Base-by-base conservation (phyloP, 306 rosid genomes). In the Pueraria montana region DNA sequence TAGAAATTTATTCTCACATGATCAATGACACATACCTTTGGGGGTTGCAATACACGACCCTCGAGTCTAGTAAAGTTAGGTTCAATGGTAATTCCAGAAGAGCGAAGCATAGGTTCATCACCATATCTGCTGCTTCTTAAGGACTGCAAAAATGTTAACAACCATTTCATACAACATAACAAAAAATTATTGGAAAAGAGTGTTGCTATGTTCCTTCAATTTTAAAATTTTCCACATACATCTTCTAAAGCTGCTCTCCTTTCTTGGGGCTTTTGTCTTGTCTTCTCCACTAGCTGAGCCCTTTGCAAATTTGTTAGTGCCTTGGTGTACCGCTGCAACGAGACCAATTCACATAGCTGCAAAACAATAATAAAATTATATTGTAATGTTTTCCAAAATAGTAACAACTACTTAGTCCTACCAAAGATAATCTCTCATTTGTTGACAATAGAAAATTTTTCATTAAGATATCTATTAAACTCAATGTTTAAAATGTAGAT, bases 281-380 rank as follows among this genome's bases (percentile, higher is more conserved):
- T 84, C 74, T 81, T 71, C 78, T 83, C 86, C 40, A 87, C 87
- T 6, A 89, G 21, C 13, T 75, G 21, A 84, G 84, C 87, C 81
- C 89, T 89, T 79, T 89, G 93, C 66, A 56, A 24, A 76, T 18
- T 82, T 23, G 91, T 69, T 20, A 89, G 42, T 10, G 88, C 80
- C 80, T 87, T 89, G 10, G 91, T 87, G 63, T 89, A 89, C 8
- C 87, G 84, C 77, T 89, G 93, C 80, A 89, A 48, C 2, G 91
- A 16, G 42, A 87, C 87, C 83, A 89, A 64, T 8, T 46, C 30
- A 42, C 91, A 89, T 14, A 87, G 66, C 93, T 89, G 74, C 79
- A 84, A 40, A 70, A 17, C 38, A 30, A 72, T 6, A 20, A 21
- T 20, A 68, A 46, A 1, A 42, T 30, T 17, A 2, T 1, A 50